Evolutionary conservation across 2,329 filamentous ascomycete genomes (phyloP).

Genomic region (Thielaviopsis euricoi): DNA sequence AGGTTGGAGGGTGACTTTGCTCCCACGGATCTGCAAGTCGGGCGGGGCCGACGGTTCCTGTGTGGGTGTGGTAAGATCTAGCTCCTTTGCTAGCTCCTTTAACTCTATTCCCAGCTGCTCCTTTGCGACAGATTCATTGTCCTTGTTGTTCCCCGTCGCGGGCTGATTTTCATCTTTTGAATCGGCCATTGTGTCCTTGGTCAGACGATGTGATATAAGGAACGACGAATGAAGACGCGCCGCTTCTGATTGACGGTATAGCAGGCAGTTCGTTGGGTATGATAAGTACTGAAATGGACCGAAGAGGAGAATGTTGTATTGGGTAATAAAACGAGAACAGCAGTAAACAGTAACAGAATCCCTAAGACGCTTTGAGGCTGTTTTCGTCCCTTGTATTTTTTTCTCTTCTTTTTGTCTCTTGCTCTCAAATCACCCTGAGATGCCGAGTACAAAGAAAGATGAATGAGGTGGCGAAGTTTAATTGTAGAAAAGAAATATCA

Average conservation of each 20-base stretch:
- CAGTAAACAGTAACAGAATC: too few relatives aligned
- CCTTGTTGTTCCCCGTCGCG: neutral
- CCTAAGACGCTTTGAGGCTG: too few relatives aligned
- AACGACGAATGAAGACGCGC: too few relatives aligned
- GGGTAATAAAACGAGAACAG: neutral
- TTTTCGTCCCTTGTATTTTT: too few relatives aligned
- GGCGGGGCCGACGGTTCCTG: slow-evolving; percentile 35
- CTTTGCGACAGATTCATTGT: neutral
- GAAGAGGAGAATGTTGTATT: neutral
- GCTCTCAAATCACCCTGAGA: too few relatives aligned
- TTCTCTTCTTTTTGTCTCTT: too few relatives aligned
- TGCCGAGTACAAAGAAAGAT: neutral
- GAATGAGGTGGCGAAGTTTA: too few relatives aligned
- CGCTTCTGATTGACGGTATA: too few relatives aligned
- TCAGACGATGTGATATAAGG: too few relatives aligned
- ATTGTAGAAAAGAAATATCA: neutral
- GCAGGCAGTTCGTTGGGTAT: too few relatives aligned
- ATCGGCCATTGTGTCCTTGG: too few relatives aligned
- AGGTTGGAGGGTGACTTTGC: slow-evolving; percentile 58
- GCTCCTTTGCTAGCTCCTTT: neutral
- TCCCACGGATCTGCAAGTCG: slow-evolving; percentile 62
- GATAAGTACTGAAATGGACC: neutral
- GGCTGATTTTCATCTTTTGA: too few relatives aligned
- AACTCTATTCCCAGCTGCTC: neutral
- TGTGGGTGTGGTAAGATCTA: neutral